Evolutionary conservation across 768 basidiomycete species (phyloP).

Genomic region (Kwoniella dendrophila): DNA sequence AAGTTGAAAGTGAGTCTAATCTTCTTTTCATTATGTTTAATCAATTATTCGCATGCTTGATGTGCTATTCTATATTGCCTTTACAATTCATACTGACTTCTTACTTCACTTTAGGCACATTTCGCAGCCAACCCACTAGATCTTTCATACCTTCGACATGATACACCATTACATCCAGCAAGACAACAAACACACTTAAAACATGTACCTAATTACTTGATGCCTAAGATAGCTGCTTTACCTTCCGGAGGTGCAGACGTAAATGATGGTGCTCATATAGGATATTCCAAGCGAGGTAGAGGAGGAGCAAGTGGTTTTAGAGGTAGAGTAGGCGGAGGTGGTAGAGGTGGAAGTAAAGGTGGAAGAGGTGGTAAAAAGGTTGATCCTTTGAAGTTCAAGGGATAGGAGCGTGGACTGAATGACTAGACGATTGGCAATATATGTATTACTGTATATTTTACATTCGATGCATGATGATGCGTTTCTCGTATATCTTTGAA

Average conservation of each 20-base stretch:
- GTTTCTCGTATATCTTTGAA: too few species aligned
- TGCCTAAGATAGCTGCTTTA: slow-evolving; percentile 72
- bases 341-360: slow-evolving; percentile 58
- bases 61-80: neutral
- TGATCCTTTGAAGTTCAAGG: slow-evolving; percentile 69
- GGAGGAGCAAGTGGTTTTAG: slow-evolving; percentile 64
- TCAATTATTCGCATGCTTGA: too few species aligned
- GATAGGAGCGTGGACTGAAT: slow-evolving; percentile 3
- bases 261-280: slow-evolving; percentile 65
- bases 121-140: slow-evolving; percentile 97
- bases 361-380: slow-evolving; percentile 69
- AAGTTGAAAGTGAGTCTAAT: slow-evolving; percentile 78
- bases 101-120: slow-evolving; percentile 68
- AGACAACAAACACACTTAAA: slow-evolving; percentile 93
- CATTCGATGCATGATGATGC: neutral
- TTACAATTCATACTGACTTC: slow-evolving; percentile 2
- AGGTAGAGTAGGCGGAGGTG: slow-evolving; percentile 61
- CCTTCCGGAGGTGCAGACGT: slow-evolving; percentile 48
- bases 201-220: slow-evolving; percentile 87
- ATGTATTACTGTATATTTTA: neutral
- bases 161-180: slow-evolving; percentile 88
- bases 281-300: slow-evolving; percentile 68
- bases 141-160: slow-evolving; percentile 87
- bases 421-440: neutral
- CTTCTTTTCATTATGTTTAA: too few species aligned